phyloP scores from a whole-genome alignment of 495 filamentous ascomycete genomes.

The Hypoxylon fragiforme region DNA sequence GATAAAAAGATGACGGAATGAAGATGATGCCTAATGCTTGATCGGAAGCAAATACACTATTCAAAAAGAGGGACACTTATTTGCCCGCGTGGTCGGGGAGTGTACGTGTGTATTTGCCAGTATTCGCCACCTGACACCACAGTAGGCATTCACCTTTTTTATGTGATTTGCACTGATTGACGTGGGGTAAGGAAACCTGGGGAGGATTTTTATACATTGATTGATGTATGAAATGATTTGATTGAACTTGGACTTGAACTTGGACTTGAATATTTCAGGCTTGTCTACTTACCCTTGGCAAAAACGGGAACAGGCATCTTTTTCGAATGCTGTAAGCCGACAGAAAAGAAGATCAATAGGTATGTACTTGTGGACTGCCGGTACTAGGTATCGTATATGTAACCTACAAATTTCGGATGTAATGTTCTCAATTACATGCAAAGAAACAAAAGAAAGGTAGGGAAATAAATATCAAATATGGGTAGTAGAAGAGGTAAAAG shows the following conservation, averaged over 20 bases:
- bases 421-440: too few relatives aligned
- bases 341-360: constrained; percentile 7
- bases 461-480: too few relatives aligned
- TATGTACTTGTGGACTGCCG: too few relatives aligned
- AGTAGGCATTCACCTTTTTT: constrained; percentile 17
- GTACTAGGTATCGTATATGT: too few relatives aligned
- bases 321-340: constrained; percentile 7
- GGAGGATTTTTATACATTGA: too few relatives aligned
- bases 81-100: constrained; percentile 26
- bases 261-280: too few relatives aligned
- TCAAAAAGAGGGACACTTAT: background rate
- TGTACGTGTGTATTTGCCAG: constrained; percentile 10
- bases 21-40: constrained; percentile 15
- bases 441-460: too few relatives aligned
- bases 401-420: too few relatives aligned
- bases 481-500: too few relatives aligned
- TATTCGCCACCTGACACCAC: constrained; percentile 29
- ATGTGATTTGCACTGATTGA: constrained; percentile 30
- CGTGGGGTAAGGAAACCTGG: constrained; percentile 27
- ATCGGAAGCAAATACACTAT: background rate
- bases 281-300: constrained; percentile 52
- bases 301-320: constrained; percentile 51
- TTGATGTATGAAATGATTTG: constrained; percentile 20
- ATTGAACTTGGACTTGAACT: too few relatives aligned
- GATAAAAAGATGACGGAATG: constrained; percentile 1